Evolutionary conservation across 192 early-diverging fungal species (phyloP).

Genomic region (Entophlyctis helioformis): DNA sequence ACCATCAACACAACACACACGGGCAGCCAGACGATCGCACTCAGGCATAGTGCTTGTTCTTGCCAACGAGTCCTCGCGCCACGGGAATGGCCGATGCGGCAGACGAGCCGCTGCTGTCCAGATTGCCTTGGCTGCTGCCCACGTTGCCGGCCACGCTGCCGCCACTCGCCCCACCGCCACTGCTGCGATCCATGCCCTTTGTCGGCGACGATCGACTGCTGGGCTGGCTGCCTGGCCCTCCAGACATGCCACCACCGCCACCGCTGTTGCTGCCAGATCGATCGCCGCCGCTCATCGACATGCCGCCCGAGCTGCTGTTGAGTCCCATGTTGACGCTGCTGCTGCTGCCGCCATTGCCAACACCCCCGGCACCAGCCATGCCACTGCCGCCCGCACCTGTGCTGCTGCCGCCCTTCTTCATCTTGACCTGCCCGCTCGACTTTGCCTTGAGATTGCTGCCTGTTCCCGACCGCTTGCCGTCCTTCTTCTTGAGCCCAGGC

Average conservation of each 20-base stretch:
- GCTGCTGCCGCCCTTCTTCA: slow-evolving; percentile 2
- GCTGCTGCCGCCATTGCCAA: too few relatives aligned
- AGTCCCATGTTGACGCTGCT: too few relatives aligned
- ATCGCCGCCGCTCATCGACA: slow-evolving; percentile 1
- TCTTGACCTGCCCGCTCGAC: too few relatives aligned
- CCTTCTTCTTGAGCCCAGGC: slow-evolving; percentile 19
- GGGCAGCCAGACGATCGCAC: too few relatives aligned
- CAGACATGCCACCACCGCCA: neutral
- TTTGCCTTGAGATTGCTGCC: too few relatives aligned
- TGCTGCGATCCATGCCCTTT: slow-evolving; percentile 1
- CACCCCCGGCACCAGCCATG: too few relatives aligned
- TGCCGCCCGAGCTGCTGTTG: too few relatives aligned
- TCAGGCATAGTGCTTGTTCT: slow-evolving; percentile 19
- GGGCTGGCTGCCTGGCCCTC: neutral
- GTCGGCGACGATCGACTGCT: slow-evolving; percentile 1
- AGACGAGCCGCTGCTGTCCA: neutral
- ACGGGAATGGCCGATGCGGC: slow-evolving; percentile 1
- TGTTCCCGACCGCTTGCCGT: too few relatives aligned
- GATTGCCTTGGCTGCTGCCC: neutral
- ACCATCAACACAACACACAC: too few relatives aligned
- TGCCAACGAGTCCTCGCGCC: slow-evolving; percentile 14
- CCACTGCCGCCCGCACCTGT: slow-evolving; percentile 1
- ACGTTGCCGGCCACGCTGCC: neutral
- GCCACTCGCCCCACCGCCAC: neutral
- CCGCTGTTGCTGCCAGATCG: slow-evolving; percentile 1